Evolutionary conservation across 257 asterid genomes (phyloP).

Genomic region (Jacaranda mimosifolia): DNA sequence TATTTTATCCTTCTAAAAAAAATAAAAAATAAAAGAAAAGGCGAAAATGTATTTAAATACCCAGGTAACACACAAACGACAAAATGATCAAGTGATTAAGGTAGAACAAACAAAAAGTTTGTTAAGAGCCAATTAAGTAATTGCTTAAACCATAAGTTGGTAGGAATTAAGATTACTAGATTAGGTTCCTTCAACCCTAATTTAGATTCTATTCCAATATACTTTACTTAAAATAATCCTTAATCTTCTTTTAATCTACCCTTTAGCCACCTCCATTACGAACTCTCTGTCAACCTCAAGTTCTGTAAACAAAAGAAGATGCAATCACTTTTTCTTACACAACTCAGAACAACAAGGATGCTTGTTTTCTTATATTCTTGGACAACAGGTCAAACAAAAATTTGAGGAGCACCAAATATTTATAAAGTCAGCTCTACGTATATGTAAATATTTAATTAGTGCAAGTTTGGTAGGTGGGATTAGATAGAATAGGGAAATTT

Average conservation of each 20-base stretch:
- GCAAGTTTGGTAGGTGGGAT: too few species aligned
- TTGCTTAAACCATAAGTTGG: neutral
- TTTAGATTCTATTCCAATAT: neutral
- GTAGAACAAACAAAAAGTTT: neutral
- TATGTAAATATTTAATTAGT: too few species aligned
- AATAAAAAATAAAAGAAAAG: neutral
- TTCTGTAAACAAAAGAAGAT: neutral
- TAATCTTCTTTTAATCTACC: conserved; percentile 1
- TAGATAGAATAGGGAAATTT: too few species aligned
- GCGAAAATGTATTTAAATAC: neutral
- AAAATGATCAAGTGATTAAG: neutral
- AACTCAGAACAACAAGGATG: conserved; percentile 31
- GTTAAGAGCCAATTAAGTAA: neutral
- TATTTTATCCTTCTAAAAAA: neutral
- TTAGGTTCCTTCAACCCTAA: conserved; percentile 18
- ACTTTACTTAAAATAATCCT: neutral
- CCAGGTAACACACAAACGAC: neutral
- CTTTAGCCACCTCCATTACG: neutral
- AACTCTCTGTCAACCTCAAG: neutral
- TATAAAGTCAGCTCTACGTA: neutral
- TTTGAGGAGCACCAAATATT: neutral
- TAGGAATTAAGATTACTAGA: neutral
- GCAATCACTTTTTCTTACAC: neutral
- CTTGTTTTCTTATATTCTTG: conserved; percentile 25
- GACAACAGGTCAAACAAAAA: conserved; percentile 19